Evolutionary conservation across 2,329 filamentous ascomycete genomes (phyloP).

Genomic region (Hypoxylon sp.): DNA sequence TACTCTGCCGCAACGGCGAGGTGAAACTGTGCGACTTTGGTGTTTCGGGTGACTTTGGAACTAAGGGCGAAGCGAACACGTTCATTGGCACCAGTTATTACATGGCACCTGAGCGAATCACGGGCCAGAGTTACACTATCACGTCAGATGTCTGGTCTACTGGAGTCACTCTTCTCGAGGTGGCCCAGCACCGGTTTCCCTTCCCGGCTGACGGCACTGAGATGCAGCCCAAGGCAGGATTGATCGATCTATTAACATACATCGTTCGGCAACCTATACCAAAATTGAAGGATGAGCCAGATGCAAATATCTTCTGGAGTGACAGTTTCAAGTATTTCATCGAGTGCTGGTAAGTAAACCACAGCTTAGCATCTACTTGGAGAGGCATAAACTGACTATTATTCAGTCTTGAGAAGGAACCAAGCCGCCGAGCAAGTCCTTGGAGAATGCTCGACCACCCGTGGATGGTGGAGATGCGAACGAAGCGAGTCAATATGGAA

Average conservation of each 20-base stretch:
- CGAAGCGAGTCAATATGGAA: conserved; percentile 97
- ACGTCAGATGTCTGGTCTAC: conserved; percentile 99
- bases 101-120: conserved; percentile 98
- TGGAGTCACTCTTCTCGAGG: conserved; percentile 96
- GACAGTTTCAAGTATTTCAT: conserved; percentile 99
- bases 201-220: conserved; percentile 97
- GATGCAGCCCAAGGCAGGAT: conserved; percentile 90
- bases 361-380: not conserved
- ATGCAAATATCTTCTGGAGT: conserved; percentile 92
- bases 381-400: conserved; percentile 25
- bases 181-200: conserved; percentile 98
- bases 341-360: conserved; percentile 88
- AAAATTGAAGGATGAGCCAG: conserved; percentile 93
- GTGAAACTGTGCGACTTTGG: conserved; percentile 99
- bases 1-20: conserved; percentile 90
- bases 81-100: conserved; percentile 99
- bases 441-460: conserved; percentile 99
- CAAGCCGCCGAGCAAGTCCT: conserved; percentile 86
- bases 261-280: conserved; percentile 97
- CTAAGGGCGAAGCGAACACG: conserved; percentile 97
- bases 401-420: conserved; percentile 91
- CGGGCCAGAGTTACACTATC: conserved; percentile 97
- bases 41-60: conserved; percentile 97
- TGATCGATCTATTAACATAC: conserved; percentile 96
- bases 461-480: conserved; percentile 97